phyloP scores from a whole-genome alignment of 331 rosid species.

The Malus hybrid region DNA sequence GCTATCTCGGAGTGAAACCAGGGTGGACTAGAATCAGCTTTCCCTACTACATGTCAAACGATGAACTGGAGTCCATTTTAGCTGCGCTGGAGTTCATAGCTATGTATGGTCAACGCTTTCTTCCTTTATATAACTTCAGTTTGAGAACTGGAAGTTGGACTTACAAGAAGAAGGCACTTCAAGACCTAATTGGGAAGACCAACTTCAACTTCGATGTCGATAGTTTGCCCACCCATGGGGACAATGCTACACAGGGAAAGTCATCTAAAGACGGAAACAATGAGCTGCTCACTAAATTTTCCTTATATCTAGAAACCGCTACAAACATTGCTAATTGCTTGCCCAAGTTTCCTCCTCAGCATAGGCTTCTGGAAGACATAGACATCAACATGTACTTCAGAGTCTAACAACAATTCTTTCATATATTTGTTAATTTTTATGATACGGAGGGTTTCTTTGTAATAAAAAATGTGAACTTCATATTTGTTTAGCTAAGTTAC shows the following conservation, averaged over 20 bases:
- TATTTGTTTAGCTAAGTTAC: no score
- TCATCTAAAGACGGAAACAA: not conserved
- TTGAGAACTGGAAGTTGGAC: constrained; percentile 36
- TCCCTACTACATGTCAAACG: constrained; percentile 39
- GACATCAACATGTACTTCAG: constrained; percentile 32
- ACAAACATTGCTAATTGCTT: constrained; percentile 40
- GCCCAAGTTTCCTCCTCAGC: constrained; percentile 50
- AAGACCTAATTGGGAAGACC: constrained; percentile 15
- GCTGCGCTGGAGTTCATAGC: constrained; percentile 46
- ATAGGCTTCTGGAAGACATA: constrained; percentile 28
- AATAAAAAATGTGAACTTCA: not conserved
- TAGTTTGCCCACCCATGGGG: not conserved
- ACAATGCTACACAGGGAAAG: not conserved
- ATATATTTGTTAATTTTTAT: not conserved
- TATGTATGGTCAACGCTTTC: constrained; percentile 43
- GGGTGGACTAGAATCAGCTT: constrained; percentile 84
- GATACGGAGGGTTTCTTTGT: not conserved
- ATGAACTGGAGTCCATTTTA: constrained; percentile 45
- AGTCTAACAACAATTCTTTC: constrained; percentile 21
- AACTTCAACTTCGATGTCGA: not conserved
- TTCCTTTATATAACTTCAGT: constrained; percentile 36
- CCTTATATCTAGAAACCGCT: constrained; percentile 37
- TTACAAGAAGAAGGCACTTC: constrained; percentile 17
- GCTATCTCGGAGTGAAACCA: constrained; percentile 69
- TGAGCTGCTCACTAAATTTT: constrained; percentile 2